Evolutionary conservation across 768 basidiomycete genomes (phyloP).

Genomic region (Rubroboletus pulcherrimus): DNA sequence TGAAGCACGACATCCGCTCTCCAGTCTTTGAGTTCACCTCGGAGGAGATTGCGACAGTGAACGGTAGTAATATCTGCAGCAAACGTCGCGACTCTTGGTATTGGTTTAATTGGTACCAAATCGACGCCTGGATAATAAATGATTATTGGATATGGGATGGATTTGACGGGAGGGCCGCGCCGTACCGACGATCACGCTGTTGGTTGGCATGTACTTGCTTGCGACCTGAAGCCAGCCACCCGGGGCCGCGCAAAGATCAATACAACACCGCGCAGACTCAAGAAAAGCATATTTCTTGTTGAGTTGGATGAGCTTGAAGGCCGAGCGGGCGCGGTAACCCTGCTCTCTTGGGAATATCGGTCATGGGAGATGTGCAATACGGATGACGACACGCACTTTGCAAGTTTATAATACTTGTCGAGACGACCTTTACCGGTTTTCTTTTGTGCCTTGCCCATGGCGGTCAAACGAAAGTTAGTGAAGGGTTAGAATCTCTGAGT

Average conservation of each 20-base stretch:
- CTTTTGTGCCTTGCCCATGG: conserved; percentile 81
- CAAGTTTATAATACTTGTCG: conserved; percentile 96
- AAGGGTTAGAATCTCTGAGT: neutral
- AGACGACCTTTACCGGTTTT: conserved; percentile 95
- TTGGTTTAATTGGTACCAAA: conserved; percentile 92
- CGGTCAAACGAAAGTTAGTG: neutral
- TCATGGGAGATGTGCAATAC: conserved; percentile 1
- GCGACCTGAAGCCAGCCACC: conserved; percentile 99
- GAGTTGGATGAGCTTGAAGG: conserved; percentile 97
- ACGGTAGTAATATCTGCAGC: conserved; percentile 92
- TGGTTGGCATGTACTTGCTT: conserved; percentile 93
- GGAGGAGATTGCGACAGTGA: conserved; percentile 83
- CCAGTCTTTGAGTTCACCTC: conserved; percentile 93
- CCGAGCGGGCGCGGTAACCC: conserved; percentile 98
- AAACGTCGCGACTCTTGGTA: conserved; percentile 89
- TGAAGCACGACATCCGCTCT: conserved; percentile 98
- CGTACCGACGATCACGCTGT: conserved; percentile 87
- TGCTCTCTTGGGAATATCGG: conserved; percentile 67
- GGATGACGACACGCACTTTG: conserved; percentile 52
- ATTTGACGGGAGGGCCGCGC: conserved; percentile 2
- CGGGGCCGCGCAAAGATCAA: conserved; percentile 97
- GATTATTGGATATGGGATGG: conserved; percentile 6
- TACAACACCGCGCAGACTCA: conserved; percentile 84
- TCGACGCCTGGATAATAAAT: conserved; percentile 67
- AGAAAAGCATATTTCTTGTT: conserved; percentile 97